Base-by-base conservation (phyloP, 169 alveolate species). In the Plasmodium vinckei region DNA sequence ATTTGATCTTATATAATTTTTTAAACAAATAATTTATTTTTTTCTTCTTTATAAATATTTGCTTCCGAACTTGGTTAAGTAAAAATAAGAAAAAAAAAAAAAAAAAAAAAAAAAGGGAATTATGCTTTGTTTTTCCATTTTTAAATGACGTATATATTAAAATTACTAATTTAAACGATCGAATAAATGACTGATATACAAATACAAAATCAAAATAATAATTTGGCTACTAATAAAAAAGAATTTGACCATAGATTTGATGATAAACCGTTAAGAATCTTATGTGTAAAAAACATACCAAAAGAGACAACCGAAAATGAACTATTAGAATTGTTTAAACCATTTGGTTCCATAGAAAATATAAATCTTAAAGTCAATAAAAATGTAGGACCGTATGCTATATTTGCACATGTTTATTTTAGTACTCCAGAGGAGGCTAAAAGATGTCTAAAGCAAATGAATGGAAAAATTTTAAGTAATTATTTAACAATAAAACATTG, bases 381-480 rank as follows among this genome's bases (percentile, higher is more conserved):
- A 68, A 86, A 63, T 71, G 72, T 86, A 12, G 91, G 91, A 46
- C 91, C 91, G 0, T 86, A 86, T 60, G 91, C 91, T n/a, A 70
- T 70, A 5, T 86, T 70, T 65, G 91, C 91, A 27, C 67, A 70
- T 51, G 91, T 86, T 86, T 87, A 69, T 33, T 86, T 86, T 70
- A 70, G 91, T 56, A 23, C 91, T 70, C 87, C 75, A 17, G 87
- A 86, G 87, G 91, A 86, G 87, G 91, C 91, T 70, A 70, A 86
- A 61, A 54, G 73, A 27, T 86, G 91, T 86, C 71, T 86, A 68
- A 71, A 86, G 57, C 86, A 71, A 49, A 71, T 86, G 87, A 86
- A 86, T 64, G 91, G 91, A 25, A 70, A 70, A 63, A 49, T 86
- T 70, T 63, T 86, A 86, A 86, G 91, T 86, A 86, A 86, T 73